A percentile compares a stretch with the other conserved stretches of the same genome.
Evolutionary conservation across 1,139 yeast species (phyloP).

Genomic region (Protomyces arabidopsidicola): DNA sequence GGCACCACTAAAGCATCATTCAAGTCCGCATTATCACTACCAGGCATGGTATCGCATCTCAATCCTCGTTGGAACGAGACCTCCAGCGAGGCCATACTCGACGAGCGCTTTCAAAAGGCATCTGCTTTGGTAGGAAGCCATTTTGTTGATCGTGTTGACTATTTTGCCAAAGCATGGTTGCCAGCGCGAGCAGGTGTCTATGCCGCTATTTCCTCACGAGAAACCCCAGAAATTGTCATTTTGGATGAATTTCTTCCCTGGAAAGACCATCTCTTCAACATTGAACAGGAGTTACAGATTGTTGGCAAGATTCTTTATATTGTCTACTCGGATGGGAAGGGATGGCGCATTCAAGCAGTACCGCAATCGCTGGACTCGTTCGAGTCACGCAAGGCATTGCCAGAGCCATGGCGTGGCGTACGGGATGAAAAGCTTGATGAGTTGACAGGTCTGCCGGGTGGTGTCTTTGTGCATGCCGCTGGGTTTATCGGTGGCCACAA

Average conservation of each 20-base stretch:
- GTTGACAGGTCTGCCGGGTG: conserved; percentile 71
- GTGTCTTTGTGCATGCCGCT: conserved; percentile 90
- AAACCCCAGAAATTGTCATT: conserved; percentile 50
- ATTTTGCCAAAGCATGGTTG: conserved; percentile 81
- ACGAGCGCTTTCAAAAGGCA: conserved; percentile 63
- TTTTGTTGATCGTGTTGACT: conserved; percentile 61
- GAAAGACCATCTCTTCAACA: conserved; percentile 81
- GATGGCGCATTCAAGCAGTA: conserved; percentile 91
- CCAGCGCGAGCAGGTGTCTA: conserved; percentile 80
- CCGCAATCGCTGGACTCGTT: conserved; percentile 63
- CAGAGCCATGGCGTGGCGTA: conserved; percentile 88
- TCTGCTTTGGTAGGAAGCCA: conserved; percentile 78
- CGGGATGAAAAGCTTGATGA: conserved; percentile 77
- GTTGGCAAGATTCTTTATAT: conserved; percentile 67
- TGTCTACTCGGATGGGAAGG: conserved; percentile 65
- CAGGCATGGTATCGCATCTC: conserved; percentile 69
- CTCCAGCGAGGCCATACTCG: conserved; percentile 55
- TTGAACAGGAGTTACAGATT: conserved; percentile 58
- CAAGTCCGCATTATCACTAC: conserved; percentile 49
- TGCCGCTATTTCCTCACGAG: conserved; percentile 52
- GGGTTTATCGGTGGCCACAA: conserved; percentile 96
- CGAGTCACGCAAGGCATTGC: conserved; percentile 78
- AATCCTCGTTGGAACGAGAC: conserved; percentile 79
- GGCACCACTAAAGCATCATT: conserved; percentile 39
- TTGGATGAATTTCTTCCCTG: conserved; percentile 79